These are phyloP conservation scores for Schwanniomyces polymorphus DNA, from an alignment of 805 yeast species.

Conservation along the genomic window DNA sequence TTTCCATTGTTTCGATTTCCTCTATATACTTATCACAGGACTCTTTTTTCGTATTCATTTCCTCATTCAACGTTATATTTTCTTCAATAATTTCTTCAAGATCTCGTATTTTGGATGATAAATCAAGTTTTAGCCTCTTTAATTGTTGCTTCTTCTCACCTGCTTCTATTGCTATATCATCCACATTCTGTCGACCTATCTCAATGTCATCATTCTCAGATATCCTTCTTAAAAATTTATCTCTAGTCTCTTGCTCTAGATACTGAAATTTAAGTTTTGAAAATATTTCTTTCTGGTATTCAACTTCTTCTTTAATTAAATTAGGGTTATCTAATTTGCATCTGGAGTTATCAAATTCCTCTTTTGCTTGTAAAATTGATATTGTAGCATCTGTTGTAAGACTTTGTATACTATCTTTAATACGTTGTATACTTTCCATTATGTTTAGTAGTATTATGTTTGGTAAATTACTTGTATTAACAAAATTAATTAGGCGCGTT, in stretches of 20 bases:
- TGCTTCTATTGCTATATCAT: constrained; percentile 19
- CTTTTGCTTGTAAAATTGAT: constrained; percentile 8
- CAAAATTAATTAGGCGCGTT: neutral
- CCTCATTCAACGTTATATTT: constrained; percentile 21
- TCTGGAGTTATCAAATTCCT: constrained; percentile 13
- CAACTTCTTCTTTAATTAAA: constrained; percentile 32
- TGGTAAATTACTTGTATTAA: neutral
- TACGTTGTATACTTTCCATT: neutral
- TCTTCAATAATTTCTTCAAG: constrained; percentile 28
- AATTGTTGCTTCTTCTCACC: constrained; percentile 19
- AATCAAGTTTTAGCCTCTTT: constrained; percentile 23
- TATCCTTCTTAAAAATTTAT: constrained; percentile 58
- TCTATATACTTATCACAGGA: constrained; percentile 25
- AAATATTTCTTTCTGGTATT: constrained; percentile 40
- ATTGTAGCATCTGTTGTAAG: neutral
- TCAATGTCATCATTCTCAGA: constrained; percentile 20
- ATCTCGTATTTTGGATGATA: constrained; percentile 23
- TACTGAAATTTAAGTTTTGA: constrained; percentile 62
- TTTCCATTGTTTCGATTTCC: constrained; percentile 22
- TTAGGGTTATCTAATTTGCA: constrained; percentile 25
- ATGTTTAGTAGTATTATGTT: neutral
- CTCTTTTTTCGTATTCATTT: constrained; percentile 19
- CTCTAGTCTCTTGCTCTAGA: constrained; percentile 71
- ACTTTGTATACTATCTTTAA: neutral
- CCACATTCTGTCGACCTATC: constrained; percentile 17